Conservation (phyloP, 2,329 filamentous ascomycete genomes). For the Colletotrichum acutatum region DNA sequence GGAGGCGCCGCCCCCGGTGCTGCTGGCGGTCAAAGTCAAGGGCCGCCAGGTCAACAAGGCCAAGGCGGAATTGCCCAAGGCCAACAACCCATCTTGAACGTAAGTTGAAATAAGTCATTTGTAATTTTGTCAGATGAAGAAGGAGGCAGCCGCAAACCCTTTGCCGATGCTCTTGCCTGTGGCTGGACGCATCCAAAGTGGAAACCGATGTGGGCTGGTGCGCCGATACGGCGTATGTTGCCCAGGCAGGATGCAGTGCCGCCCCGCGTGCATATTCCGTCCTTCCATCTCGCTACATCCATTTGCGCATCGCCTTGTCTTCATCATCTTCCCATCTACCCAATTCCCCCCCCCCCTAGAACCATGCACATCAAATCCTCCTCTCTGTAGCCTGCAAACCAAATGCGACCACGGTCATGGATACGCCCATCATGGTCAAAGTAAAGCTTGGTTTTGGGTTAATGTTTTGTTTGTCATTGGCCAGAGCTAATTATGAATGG, state of each 20-base stretch:
- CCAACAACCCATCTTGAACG: constrained; percentile 80
- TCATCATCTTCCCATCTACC: constrained; percentile 7
- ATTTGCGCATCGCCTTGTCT: constrained; percentile 3
- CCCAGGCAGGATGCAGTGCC: constrained; percentile 22
- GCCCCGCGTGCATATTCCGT: constrained; percentile 22
- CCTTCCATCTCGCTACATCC: constrained; percentile 2
- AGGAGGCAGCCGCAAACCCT: not conserved
- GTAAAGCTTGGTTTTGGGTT: constrained; percentile 12
- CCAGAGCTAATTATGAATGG: constrained; percentile 14
- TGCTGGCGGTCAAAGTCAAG: constrained; percentile 73
- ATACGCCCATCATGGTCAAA: constrained; percentile 23
- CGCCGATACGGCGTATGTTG: constrained; percentile 32
- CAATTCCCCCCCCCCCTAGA: not conserved
- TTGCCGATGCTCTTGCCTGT: constrained; percentile 18
- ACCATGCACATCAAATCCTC: not conserved
- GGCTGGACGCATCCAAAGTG: constrained; percentile 33
- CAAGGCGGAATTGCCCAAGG: constrained; percentile 33
- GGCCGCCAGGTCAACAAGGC: constrained; percentile 59
- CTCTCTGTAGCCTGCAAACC: not conserved
- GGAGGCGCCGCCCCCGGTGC: constrained; percentile 50
- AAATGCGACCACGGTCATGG: constrained; percentile 21
- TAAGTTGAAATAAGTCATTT: constrained; percentile 50
- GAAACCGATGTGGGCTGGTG: constrained; percentile 34
- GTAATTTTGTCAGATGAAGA: constrained; percentile 4
- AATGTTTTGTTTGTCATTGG: not conserved